Percentiles rank a stretch among this genome's conserved stretches.
Evolutionary conservation across 169 alveolate species (phyloP).

Genomic region (Cryptosporidium bovis): DNA sequence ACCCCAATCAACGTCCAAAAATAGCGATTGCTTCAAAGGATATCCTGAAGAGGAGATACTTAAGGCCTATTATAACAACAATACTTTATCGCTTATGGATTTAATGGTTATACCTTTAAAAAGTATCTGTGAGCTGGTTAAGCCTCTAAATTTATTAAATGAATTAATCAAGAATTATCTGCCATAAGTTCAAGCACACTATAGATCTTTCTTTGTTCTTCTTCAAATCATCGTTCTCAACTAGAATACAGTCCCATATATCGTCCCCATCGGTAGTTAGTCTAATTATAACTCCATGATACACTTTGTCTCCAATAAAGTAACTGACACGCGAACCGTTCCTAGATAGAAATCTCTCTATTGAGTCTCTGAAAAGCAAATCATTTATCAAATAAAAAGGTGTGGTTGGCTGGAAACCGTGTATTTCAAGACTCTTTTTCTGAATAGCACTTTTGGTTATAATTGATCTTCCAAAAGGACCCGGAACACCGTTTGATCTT

Average conservation of each 20-base stretch:
- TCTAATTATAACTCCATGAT: conserved; percentile 34
- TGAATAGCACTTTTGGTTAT: conserved; percentile 1
- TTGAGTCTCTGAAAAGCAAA: conserved; percentile 10
- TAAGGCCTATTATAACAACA: background rate
- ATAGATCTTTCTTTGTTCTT: conserved; percentile 15
- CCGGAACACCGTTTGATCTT: background rate
- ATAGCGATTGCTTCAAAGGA: no score
- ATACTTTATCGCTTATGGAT: conserved; percentile 45
- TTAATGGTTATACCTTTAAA: conserved; percentile 29
- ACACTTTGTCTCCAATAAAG: conserved; percentile 15
- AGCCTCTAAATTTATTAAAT: conserved; percentile 13
- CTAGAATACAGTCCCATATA: conserved; percentile 52
- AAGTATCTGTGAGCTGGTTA: background rate
- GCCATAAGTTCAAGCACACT: conserved; percentile 66
- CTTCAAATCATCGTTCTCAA: conserved; percentile 55
- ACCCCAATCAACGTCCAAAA: no score
- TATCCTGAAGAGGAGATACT: background rate
- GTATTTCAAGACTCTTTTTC: conserved; percentile 49
- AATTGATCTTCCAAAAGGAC: no score
- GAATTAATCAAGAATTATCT: conserved; percentile 42
- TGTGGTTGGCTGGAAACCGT: conserved; percentile 37
- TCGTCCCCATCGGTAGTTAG: conserved; percentile 29
- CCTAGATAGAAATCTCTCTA: conserved; percentile 3
- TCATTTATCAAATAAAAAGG: conserved; percentile 49
- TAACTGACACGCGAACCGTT: conserved; percentile 3